Conservation (phyloP, 768 basidiomycete species). For the Suillus discolor region DNA sequence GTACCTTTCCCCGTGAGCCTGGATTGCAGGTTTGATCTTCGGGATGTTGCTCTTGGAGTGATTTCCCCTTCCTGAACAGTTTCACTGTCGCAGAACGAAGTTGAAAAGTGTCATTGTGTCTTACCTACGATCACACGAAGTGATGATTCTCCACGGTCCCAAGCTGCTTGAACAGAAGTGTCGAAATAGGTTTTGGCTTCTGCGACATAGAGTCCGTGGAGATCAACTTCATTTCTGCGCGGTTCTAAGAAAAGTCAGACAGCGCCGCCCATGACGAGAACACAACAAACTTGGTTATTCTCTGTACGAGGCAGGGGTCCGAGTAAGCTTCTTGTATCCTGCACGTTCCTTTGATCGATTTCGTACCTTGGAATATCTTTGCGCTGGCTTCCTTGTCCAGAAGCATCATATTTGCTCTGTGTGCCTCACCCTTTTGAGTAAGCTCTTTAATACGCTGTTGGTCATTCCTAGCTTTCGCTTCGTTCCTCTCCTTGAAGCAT, state of each 20-base stretch:
- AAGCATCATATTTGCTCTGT: conserved; percentile 69
- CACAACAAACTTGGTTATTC: conserved; percentile 10
- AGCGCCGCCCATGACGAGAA: neutral
- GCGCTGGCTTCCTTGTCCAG: conserved; percentile 76
- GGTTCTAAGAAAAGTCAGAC: conserved; percentile 4
- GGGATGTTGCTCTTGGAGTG: conserved; percentile 74
- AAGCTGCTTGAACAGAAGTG: conserved; percentile 62
- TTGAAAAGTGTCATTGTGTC: conserved; percentile 23
- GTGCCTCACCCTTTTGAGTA: conserved; percentile 73
- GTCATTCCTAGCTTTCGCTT: conserved; percentile 37
- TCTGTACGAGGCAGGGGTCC: neutral
- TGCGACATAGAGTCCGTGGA: conserved; percentile 87
- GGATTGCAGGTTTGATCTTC: conserved; percentile 87
- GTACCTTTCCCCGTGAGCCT: conserved; percentile 76
- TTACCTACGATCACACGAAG: conserved; percentile 79
- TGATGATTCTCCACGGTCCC: conserved; percentile 54
- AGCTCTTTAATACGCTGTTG: conserved; percentile 66
- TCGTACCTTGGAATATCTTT: conserved; percentile 79
- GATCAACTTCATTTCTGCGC: conserved; percentile 73
- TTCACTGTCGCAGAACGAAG: neutral
- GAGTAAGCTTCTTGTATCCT: neutral
- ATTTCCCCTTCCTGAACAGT: conserved; percentile 66
- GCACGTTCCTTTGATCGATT: conserved; percentile 18
- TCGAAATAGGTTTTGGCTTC: conserved; percentile 80
- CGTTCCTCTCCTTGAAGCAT: conserved; percentile 63